Percentiles rank a stretch among this genome's conserved stretches.
Conservation (phyloP, 306 rosid genomes). For the Abrus pulchellus region DNA sequence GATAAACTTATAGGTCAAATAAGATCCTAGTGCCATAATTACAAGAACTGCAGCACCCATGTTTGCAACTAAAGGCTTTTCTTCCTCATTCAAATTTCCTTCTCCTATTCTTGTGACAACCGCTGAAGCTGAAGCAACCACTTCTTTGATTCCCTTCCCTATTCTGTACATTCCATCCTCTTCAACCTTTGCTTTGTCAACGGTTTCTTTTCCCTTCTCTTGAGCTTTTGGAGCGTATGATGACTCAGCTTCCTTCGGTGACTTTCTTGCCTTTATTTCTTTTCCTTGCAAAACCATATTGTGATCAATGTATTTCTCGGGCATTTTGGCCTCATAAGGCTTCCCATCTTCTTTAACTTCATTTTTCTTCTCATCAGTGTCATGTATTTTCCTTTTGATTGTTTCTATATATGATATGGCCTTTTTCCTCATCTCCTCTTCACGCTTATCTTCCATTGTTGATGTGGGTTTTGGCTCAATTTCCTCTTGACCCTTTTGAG, state of each 20-base stretch:
- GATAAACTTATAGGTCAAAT: conserved; percentile 49
- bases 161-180: conserved; percentile 25
- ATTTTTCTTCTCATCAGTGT: not conserved
- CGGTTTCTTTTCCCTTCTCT: conserved; percentile 25
- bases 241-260: not conserved
- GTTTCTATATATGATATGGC: conserved; percentile 4
- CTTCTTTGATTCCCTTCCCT: conserved; percentile 51
- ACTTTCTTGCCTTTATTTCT: conserved; percentile 47
- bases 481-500: conserved; percentile 46
- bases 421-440: conserved; percentile 36
- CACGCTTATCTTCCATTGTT: conserved; percentile 23
- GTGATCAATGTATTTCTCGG: conserved; percentile 33
- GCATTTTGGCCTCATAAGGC: conserved; percentile 18
- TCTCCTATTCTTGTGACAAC: conserved; percentile 43
- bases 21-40: conserved; percentile 65
- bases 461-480: conserved; percentile 35
- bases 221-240: conserved; percentile 8
- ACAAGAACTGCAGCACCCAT: conserved; percentile 68
- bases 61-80: conserved; percentile 60
- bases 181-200: conserved; percentile 20
- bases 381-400: conserved; percentile 15
- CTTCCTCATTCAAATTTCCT: conserved; percentile 54
- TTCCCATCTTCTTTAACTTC: not conserved
- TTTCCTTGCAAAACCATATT: conserved; percentile 22
- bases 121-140: conserved; percentile 40